A percentile compares a stretch with the other conserved stretches of the same genome.
phyloP scores from a whole-genome alignment of 768 basidiomycete genomes.

The Auriculariales sp. region DNA sequence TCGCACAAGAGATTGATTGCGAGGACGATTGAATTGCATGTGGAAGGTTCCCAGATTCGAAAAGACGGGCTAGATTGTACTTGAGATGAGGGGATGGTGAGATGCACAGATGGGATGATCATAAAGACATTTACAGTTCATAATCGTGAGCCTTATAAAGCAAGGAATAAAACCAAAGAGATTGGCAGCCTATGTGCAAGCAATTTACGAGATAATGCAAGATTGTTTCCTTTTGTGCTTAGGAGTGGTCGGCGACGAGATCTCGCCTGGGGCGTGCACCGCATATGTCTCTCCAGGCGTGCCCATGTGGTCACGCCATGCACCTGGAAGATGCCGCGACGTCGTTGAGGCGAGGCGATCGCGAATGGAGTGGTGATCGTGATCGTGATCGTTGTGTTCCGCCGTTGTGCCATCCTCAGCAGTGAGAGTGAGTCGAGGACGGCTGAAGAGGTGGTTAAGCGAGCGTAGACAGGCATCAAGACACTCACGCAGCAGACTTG shows the following conservation, averaged over 20 bases:
- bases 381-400: background rate
- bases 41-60: too few species aligned
- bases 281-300: background rate
- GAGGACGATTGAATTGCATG: too few species aligned
- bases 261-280: background rate
- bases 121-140: constrained; percentile 1
- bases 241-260: background rate
- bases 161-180: background rate
- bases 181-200: background rate
- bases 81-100: too few species aligned
- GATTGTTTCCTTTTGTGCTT: background rate
- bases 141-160: background rate
- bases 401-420: background rate
- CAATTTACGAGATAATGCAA: background rate
- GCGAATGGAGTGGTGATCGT: background rate
- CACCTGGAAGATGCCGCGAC: background rate
- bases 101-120: too few species aligned
- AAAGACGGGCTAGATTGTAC: too few species aligned
- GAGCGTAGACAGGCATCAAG: background rate
- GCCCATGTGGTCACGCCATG: background rate
- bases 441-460: background rate
- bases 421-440: background rate
- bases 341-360: background rate
- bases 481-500: background rate
- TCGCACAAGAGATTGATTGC: too few species aligned